Conservation (phyloP, 2,329 filamentous ascomycete species). For the Emydomyces testavorans region DNA sequence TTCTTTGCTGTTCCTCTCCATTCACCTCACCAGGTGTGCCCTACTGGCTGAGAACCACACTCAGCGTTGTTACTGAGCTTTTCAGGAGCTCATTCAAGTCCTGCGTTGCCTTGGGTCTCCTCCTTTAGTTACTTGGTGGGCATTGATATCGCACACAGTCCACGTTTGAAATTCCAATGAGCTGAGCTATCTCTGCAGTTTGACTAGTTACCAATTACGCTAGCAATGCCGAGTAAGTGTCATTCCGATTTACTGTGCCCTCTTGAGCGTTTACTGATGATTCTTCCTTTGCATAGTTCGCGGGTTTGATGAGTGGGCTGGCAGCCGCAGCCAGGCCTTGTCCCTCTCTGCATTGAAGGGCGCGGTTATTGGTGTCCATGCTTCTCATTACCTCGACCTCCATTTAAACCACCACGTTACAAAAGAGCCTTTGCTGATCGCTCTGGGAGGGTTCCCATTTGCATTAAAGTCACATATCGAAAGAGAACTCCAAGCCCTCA, state of each 20-base stretch:
- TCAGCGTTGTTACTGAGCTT: neutral
- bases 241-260: neutral
- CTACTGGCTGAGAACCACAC: constrained; percentile 1
- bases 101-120: neutral
- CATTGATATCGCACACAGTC: neutral
- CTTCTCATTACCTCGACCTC: constrained; percentile 73
- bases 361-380: constrained; percentile 72
- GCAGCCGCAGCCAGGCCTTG: constrained; percentile 44
- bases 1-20: neutral
- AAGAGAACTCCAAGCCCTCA: constrained; percentile 62
- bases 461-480: constrained; percentile 65
- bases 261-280: neutral
- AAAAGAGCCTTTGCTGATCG: constrained; percentile 78
- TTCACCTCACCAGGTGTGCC: neutral
- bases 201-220: neutral
- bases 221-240: constrained; percentile 10
- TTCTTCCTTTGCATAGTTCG: constrained; percentile 28
- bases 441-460: constrained; percentile 76
- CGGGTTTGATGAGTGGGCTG: constrained; percentile 47
- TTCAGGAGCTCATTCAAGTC: neutral
- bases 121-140: neutral
- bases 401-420: constrained; percentile 59
- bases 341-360: constrained; percentile 61
- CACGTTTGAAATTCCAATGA: neutral
- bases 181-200: constrained; percentile 2